Base-by-base conservation (phyloP, 257 asterid species). In the Solanum pinnatisectum region DNA sequence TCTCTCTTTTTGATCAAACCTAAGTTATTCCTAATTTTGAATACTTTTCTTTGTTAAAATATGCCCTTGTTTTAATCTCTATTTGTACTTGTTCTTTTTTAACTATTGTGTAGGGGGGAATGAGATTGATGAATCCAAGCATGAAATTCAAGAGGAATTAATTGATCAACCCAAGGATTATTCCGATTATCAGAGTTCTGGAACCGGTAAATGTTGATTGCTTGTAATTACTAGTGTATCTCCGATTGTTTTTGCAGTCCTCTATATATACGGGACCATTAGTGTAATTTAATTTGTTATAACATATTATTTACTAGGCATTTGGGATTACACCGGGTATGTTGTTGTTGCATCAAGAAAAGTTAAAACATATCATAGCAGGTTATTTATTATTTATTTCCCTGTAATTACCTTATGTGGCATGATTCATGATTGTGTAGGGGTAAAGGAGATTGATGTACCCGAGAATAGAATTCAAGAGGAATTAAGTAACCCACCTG, bases 181-280 rank as follows among this genome's bases (percentile, higher is more conserved):
- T 85, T 85, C 22, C 25, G 22, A 40, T 71, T 71, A 27, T 67
- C 87, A 85, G 87, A 39, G 81, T 25, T 87, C 84, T 15, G 89
- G 33, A 44, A 84, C 88, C 23, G 92, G 91, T 27, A 94, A 81
- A 92, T 84, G 88, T 89, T 22, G 95, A 91, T 90, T 92, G 95
- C 85, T 92, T 90, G 68, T 77, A 94, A 95, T 93, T 89, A 86
- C 27, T 86, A 25, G 52, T 86, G 87, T 25, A 39, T 59, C 73
- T 63, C 88, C 5, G 15, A 12, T 37, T 39, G 59, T 40, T 39
- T 52, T 70, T 35, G 46, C 30, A 20, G 18, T 16, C 39, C 76
- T 30, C 78, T 16, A 1, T 33, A 71, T 71, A 71, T 20, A 71
- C 8, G 42, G 79, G 79, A 2, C 25, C 14, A 37, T 74, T 36